phyloP scores from a whole-genome alignment of 768 basidiomycete species.

The Postia placenta region DNA sequence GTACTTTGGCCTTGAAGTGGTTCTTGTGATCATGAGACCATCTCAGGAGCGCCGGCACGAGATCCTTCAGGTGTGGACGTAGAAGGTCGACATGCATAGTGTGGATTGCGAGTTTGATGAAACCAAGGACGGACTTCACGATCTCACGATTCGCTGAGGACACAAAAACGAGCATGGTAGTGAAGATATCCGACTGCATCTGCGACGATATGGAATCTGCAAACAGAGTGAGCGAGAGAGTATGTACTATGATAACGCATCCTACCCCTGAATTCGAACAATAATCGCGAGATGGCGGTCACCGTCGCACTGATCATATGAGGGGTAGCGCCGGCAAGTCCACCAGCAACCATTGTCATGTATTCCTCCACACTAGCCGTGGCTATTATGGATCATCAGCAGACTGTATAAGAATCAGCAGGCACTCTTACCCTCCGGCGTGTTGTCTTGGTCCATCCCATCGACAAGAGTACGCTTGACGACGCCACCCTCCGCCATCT shows the following conservation, averaged over 20 bases:
- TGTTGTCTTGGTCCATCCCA: slow-evolving; percentile 74
- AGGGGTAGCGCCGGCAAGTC: slow-evolving; percentile 85
- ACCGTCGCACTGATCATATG: slow-evolving; percentile 99
- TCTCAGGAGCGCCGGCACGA: slow-evolving; percentile 79
- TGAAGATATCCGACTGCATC: slow-evolving; percentile 80
- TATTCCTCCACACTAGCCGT: slow-evolving; percentile 83
- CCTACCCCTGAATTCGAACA: slow-evolving; percentile 94
- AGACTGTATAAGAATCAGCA: too few relatives aligned
- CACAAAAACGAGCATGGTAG: slow-evolving; percentile 85
- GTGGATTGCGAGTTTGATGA: slow-evolving; percentile 89
- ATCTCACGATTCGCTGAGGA: slow-evolving; percentile 95
- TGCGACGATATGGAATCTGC: slow-evolving; percentile 60
- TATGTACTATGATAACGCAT: background rate
- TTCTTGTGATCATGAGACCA: slow-evolving; percentile 99
- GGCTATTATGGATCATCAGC: slow-evolving; percentile 28
- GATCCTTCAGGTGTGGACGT: slow-evolving; percentile 64
- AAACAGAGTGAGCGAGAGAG: background rate
- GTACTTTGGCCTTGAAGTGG: slow-evolving; percentile 95
- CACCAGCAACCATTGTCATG: slow-evolving; percentile 94
- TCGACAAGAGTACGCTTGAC: slow-evolving; percentile 74
- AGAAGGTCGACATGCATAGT: slow-evolving; percentile 69
- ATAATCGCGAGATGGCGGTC: slow-evolving; percentile 85
- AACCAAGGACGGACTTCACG: slow-evolving; percentile 93
- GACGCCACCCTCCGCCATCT: slow-evolving; percentile 83
- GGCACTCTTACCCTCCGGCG: slow-evolving; percentile 35